phyloP scores from a whole-genome alignment of 140 eudicot genomes.

The Stevia rebaudiana region DNA sequence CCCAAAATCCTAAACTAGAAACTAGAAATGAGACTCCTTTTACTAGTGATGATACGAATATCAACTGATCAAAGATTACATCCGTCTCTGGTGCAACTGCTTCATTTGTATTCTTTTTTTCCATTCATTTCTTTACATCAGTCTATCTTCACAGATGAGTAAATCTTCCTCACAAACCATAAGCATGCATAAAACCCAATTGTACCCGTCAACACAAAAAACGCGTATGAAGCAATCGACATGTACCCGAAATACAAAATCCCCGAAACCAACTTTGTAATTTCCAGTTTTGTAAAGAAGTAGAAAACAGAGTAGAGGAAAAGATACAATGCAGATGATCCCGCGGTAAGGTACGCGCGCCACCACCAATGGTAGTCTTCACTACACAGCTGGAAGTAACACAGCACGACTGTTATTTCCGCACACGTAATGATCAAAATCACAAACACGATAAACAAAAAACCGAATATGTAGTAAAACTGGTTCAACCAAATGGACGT shows the following conservation, averaged over 20 bases:
- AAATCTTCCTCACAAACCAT: constrained; percentile 78
- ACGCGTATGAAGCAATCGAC: constrained; percentile 77
- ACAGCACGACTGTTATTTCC: constrained; percentile 72
- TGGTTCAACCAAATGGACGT: constrained; percentile 92
- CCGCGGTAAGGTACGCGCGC: constrained; percentile 81
- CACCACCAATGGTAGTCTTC: constrained; percentile 97
- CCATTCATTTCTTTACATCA: constrained; percentile 28
- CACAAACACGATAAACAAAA: constrained; percentile 75
- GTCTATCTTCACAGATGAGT: constrained; percentile 86
- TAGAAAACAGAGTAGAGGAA: constrained; percentile 77
- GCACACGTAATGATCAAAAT: constrained; percentile 76
- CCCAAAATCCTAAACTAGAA: constrained; percentile 23
- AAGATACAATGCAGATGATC: constrained; percentile 75
- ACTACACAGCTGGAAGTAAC: constrained; percentile 88
- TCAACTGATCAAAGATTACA: constrained; percentile 13
- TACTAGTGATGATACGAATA: constrained; percentile 13
- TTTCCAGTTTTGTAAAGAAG: constrained; percentile 82
- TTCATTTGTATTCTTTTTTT: constrained; percentile 5
- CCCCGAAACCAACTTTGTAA: constrained; percentile 68
- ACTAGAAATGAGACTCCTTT: constrained; percentile 20
- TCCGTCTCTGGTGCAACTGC: constrained; percentile 9
- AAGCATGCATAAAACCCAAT: constrained; percentile 78
- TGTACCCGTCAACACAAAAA: constrained; percentile 82
- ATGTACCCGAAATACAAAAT: constrained; percentile 66
- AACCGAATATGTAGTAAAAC: constrained; percentile 87